A percentile compares a stretch with the other conserved stretches of the same genome.
These are phyloP conservation scores for Trichophyton verrucosum DNA, from an alignment of 2,329 filamentous ascomycete genomes.

Conservation along the genomic window DNA sequence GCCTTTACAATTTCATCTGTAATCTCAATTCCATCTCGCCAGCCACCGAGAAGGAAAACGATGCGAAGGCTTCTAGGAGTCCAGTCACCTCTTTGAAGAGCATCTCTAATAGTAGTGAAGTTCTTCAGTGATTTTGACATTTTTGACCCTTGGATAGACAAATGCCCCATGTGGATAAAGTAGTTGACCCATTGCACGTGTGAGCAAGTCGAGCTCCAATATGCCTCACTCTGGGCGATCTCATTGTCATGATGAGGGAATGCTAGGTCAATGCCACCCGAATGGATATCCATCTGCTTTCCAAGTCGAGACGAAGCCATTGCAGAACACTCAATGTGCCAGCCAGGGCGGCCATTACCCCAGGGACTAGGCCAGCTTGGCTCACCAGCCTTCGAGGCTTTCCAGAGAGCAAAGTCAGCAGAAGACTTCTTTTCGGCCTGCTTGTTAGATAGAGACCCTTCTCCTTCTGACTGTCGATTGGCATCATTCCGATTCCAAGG, in stretches of 20 bases:
- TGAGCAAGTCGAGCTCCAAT: slow-evolving; percentile 44
- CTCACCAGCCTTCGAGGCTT: slow-evolving; percentile 81
- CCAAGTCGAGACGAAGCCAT: slow-evolving; percentile 90
- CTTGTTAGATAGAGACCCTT: slow-evolving; percentile 59
- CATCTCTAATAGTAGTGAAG: slow-evolving; percentile 84
- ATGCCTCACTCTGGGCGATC: slow-evolving; percentile 80
- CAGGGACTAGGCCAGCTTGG: slow-evolving; percentile 80
- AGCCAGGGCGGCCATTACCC: slow-evolving; percentile 79
- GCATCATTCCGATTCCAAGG: slow-evolving; percentile 79
- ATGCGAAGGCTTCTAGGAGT: slow-evolving; percentile 69
- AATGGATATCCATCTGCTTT: slow-evolving; percentile 79
- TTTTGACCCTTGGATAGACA: slow-evolving; percentile 79
- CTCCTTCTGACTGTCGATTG: slow-evolving; percentile 72
- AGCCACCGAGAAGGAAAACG: slow-evolving; percentile 74
- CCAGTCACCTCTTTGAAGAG: slow-evolving; percentile 56
- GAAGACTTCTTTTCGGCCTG: slow-evolving; percentile 57
- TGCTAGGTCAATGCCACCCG: slow-evolving; percentile 77
- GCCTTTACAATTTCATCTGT: slow-evolving; percentile 67
- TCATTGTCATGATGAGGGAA: slow-evolving; percentile 94
- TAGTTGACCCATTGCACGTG: slow-evolving; percentile 78
- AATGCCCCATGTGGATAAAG: slow-evolving; percentile 89
- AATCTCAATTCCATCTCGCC: slow-evolving; percentile 87
- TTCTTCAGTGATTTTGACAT: slow-evolving; percentile 97
- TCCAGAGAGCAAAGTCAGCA: slow-evolving; percentile 89
- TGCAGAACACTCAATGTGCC: slow-evolving; percentile 94